phyloP scores from a whole-genome alignment of 2,329 filamentous ascomycete genomes.

The Clarireedia sp. region DNA sequence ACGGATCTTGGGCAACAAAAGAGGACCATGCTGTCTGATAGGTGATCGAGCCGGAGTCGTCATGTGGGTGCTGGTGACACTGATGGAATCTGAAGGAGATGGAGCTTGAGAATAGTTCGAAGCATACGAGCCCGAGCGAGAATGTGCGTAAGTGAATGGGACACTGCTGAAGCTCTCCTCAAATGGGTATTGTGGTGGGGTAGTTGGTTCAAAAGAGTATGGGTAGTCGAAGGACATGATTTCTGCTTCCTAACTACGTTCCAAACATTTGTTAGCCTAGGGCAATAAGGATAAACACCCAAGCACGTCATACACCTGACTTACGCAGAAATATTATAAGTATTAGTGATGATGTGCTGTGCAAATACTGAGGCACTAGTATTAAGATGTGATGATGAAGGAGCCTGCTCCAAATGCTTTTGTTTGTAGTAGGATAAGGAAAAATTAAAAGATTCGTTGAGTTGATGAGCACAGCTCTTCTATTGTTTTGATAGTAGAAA shows the following conservation, averaged over 20 bases:
- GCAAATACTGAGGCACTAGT: conserved; percentile 22
- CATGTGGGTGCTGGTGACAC: conserved; percentile 59
- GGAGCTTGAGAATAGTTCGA: conserved; percentile 59
- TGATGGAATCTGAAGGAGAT: conserved; percentile 38
- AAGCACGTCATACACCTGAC: neutral
- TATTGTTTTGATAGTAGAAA: conserved; percentile 21
- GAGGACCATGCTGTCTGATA: conserved; percentile 68
- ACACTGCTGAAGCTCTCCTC: conserved; percentile 50
- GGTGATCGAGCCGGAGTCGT: conserved; percentile 66
- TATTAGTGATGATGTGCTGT: conserved; percentile 14
- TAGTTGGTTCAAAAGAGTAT: conserved; percentile 46
- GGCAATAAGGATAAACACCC: neutral
- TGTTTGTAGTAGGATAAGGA: conserved; percentile 16
- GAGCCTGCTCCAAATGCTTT: conserved; percentile 27
- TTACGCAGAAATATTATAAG: conserved; percentile 18
- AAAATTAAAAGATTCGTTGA: conserved; percentile 24
- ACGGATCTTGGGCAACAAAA: conserved; percentile 78
- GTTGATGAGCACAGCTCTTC: conserved; percentile 26
- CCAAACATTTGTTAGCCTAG: conserved; percentile 12
- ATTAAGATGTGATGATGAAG: conserved; percentile 22
- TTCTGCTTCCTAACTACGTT: conserved; percentile 48
- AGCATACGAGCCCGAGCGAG: conserved; percentile 31
- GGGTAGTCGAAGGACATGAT: conserved; percentile 53
- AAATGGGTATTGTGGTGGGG: conserved; percentile 46
- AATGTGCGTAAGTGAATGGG: conserved; percentile 35